Base-by-base conservation (phyloP, 2,329 filamentous ascomycete genomes). In the Colletotrichum spaethianum region DNA sequence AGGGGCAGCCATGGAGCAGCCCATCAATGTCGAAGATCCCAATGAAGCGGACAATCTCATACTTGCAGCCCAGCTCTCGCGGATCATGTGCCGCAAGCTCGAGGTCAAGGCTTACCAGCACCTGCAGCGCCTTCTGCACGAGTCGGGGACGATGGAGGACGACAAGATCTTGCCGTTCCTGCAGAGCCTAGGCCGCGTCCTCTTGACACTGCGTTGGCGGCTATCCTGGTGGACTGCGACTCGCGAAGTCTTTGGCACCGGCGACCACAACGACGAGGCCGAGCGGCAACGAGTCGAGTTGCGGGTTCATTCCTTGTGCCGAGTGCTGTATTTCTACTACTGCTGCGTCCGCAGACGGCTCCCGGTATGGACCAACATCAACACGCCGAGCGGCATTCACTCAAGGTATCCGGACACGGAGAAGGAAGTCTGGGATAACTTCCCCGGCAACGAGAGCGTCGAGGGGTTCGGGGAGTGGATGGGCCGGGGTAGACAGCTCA, bases 251-350 rank as follows among this genome's bases (percentile, higher is more conserved):
- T 3, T 31, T 12, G 11, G 50, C 42, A 26, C 12, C 11, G 80
- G 80, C 18, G 80, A 81, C 33, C 74, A 76, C 26, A 76, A 76
- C 33, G 78, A 78, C 3, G 81, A 83, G 31, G 81, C 80, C 1
- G 78, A 76, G 48, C 78, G 82, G 75, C 81, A 82, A 68, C 79
- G 81, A 50, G 84, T 83, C 44, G 77, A 82, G 50, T 78, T 81
- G 36, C 80, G 83, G 4, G 83, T 84, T 11, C 79, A 81, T 46
- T 75, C 80, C 26, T 79, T 85, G 18, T 84, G 83, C 75, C 77
- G 82, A 55, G 82, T 84, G 52, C 78, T 86, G 9, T 85, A 85
- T 69, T 83, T 85, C 53, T 85, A 85, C 75, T 85, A 84, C 73
- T 85, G 82, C 28, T 82, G 80, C 62, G 81, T 84, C 3, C 75